Evolutionary conservation across 2,329 filamentous ascomycete genomes (phyloP), one percentile per base, ranked within the genome.

Genomic region (Alternaria sp.): DNA sequence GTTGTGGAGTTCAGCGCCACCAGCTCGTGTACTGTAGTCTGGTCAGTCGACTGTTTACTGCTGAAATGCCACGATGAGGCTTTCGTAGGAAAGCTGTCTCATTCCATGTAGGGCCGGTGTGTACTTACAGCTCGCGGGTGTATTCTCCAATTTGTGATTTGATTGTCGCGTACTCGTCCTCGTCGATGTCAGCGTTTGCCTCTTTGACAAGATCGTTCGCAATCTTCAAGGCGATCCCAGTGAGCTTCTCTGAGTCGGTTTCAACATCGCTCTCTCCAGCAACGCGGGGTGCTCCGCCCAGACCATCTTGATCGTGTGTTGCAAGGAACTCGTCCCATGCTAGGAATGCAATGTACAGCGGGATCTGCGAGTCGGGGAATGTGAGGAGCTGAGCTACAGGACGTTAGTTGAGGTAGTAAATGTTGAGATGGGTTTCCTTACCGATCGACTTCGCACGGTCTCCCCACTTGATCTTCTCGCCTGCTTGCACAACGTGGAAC

Each of bases 1-100:
- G 77, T 97, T 98, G 83, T 99, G 96, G 63, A 99, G 83, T 79
- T 99, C 96, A 57, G 89, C 92, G 26, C 93, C 92, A 51, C 88
- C 89, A 36, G 93, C 91, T 63, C 96, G 89, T 32, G 90, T 88
- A 62, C 88, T 83, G 44, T 51, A n/a, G 25, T 13, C 5, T 15
- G 13, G 51, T 74, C 25, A 71, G 69, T 36, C n/a, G 19, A 26
- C 7, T 23, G 6, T 40, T 59, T 4, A 4, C 13, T 51, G 8
- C 3, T 25, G 7, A n/a, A 10, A 36, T 40, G 19, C 49, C 3
- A 15, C 19, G 21, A 50, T 0, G 46, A 21, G 6, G 9, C 36
- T 40, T 40, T 40, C n/a, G 15, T 2, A 28, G 6, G 6, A 21
- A 19, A n/a, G 30, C 3, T 43, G 5, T 28, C 12, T n/a, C n/a